Percentiles rank a stretch among this genome's conserved stretches.
phyloP scores from a whole-genome alignment of 306 rosid species.

The Pterocarpus santalinus region DNA sequence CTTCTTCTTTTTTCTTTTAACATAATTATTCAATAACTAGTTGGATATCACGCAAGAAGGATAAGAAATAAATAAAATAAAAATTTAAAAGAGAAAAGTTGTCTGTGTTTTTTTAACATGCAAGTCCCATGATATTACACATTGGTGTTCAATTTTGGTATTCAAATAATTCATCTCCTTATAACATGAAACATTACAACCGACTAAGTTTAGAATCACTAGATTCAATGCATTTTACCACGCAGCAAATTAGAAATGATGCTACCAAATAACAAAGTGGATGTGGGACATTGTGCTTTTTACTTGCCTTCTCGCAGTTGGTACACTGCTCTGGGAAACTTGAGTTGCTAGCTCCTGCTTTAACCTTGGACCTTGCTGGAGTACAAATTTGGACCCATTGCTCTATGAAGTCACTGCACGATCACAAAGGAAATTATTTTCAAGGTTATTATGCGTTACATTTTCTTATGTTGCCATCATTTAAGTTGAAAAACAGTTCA shows the following conservation, averaged over 20 bases:
- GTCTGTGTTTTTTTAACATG: no score
- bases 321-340: constrained; percentile 80
- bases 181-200: no score
- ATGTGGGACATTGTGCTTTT: neutral
- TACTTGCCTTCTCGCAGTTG: constrained; percentile 81
- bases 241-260: constrained; percentile 5
- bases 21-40: neutral
- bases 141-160: no score
- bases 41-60: no score
- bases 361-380: constrained; percentile 74
- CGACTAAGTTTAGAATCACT: no score
- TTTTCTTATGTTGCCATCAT: no score
- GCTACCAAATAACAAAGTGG: neutral
- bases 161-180: no score
- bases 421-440: neutral
- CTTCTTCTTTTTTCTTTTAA: no score
- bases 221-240: neutral
- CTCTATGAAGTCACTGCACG: constrained; percentile 87
- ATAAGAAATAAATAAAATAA: no score
- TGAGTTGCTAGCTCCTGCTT: constrained; percentile 43
- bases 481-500: neutral
- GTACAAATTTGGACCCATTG: constrained; percentile 88
- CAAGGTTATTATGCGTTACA: neutral
- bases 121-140: no score
- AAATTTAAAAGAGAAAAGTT: no score